A percentile compares a stretch with the other conserved stretches of the same genome.
Conservation (phyloP, 768 basidiomycete genomes). For the Royoungia palumana region DNA sequence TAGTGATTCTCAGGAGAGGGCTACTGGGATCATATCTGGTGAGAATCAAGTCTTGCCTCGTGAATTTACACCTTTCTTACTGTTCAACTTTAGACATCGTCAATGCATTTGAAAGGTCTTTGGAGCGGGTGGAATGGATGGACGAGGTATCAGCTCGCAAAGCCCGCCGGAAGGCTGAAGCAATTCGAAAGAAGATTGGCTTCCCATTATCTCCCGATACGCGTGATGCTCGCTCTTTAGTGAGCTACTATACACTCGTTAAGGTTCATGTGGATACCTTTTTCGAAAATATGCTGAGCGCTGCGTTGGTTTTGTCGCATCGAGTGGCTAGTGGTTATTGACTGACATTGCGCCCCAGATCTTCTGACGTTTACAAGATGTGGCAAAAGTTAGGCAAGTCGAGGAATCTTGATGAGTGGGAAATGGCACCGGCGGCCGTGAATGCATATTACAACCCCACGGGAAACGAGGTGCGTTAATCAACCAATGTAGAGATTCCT, state of each 20-base stretch:
- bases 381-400: constrained; percentile 74
- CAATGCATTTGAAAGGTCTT: constrained; percentile 73
- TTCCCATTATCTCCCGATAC: constrained; percentile 89
- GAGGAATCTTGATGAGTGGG: constrained; percentile 75
- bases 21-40: constrained; percentile 81
- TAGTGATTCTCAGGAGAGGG: constrained; percentile 74
- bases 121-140: constrained; percentile 85
- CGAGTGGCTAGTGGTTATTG: not conserved
- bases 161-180: constrained; percentile 75
- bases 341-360: constrained; percentile 35
- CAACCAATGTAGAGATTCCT: not conserved
- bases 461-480: constrained; percentile 67
- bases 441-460: constrained; percentile 89
- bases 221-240: constrained; percentile 60
- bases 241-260: constrained; percentile 69
- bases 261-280: constrained; percentile 66
- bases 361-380: constrained; percentile 56
- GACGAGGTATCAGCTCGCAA: constrained; percentile 76
- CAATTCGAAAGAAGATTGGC: constrained; percentile 78
- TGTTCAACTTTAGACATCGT: constrained; percentile 59
- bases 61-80: constrained; percentile 2
- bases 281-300: constrained; percentile 79
- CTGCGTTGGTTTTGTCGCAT: constrained; percentile 38
- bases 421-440: constrained; percentile 83
- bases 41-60: constrained; percentile 8